Evolutionary conservation across 306 rosid species (phyloP).

Genomic region (Gleditsia sinensis): DNA sequence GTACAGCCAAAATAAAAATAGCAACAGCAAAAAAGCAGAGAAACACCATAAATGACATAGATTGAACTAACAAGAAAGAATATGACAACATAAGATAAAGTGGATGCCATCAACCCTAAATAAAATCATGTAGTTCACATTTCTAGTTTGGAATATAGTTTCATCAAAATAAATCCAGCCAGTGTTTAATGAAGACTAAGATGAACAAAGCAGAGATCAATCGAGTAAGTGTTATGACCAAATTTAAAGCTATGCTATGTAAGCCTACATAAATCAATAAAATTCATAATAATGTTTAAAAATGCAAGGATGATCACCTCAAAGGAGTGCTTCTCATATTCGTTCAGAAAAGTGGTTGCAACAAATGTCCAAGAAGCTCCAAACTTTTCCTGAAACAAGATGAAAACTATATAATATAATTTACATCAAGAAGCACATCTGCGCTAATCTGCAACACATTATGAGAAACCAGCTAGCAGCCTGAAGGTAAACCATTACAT

Average conservation of each 20-base stretch:
- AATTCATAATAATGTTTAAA: not conserved
- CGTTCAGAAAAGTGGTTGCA: constrained; percentile 76
- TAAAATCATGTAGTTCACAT: constrained; percentile 12
- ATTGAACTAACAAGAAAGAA: constrained; percentile 12
- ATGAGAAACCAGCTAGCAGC: constrained; percentile 18
- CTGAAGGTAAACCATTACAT: constrained; percentile 26
- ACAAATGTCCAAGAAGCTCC: constrained; percentile 81
- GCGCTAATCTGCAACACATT: constrained; percentile 1
- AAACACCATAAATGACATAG: not conserved
- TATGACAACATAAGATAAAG: not conserved
- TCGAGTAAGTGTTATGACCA: not conserved
- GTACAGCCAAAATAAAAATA: no score
- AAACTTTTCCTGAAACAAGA: constrained; percentile 73
- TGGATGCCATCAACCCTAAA: not conserved
- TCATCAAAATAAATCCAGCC: not conserved
- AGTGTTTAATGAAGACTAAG: not conserved
- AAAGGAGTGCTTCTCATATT: constrained; percentile 38
- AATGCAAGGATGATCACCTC: constrained; percentile 6
- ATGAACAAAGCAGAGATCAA: constrained; percentile 8
- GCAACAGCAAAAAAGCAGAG: not conserved
- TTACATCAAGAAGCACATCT: not conserved
- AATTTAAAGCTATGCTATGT: not conserved
- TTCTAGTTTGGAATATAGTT: not conserved
- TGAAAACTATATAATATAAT: not conserved
- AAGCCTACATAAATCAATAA: not conserved